Evolutionary conservation across 176 grass and related monocot species (phyloP).

Genomic region (Bolboschoenus planiculmis): DNA sequence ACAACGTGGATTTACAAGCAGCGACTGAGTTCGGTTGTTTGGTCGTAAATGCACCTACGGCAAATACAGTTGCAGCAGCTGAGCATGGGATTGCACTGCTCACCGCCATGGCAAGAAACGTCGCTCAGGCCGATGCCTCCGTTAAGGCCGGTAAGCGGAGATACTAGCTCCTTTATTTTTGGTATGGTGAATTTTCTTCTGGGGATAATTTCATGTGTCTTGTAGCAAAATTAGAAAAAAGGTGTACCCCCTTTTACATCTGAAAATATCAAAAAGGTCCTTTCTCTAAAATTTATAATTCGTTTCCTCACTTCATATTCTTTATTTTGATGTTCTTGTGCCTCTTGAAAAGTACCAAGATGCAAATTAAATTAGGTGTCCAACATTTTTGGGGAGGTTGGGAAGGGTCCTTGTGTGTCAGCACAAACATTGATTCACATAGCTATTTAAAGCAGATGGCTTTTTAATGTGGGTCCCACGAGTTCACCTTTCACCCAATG

Average conservation of each 20-base stretch:
- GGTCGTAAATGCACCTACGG: constrained; percentile 66
- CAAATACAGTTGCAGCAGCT: constrained; percentile 69
- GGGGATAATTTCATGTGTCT: not conserved
- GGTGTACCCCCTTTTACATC: not conserved
- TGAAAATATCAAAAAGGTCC: not conserved
- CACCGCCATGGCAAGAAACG: constrained; percentile 67
- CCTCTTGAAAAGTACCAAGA: not conserved
- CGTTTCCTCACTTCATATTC: not conserved
- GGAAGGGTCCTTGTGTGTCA: not conserved
- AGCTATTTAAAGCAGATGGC: not conserved
- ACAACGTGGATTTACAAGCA: constrained; percentile 75
- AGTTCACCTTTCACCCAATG: not conserved
- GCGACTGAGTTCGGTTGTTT: constrained; percentile 63
- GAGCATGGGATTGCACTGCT: constrained; percentile 75
- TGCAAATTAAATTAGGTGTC: not conserved
- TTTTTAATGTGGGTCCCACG: not conserved
- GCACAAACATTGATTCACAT: not conserved
- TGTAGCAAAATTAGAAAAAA: not conserved
- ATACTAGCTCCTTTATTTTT: not conserved
- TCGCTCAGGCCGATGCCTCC: constrained; percentile 50
- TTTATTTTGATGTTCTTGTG: not conserved
- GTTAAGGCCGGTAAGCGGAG: constrained; percentile 52
- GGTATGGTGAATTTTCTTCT: not conserved
- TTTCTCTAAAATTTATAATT: not conserved
- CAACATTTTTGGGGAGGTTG: not conserved